Evolutionary conservation across 1,284 basidiomycete genomes (phyloP), one percentile per base, ranked within the genome.

Genomic region (Ustilago xerochloae): DNA sequence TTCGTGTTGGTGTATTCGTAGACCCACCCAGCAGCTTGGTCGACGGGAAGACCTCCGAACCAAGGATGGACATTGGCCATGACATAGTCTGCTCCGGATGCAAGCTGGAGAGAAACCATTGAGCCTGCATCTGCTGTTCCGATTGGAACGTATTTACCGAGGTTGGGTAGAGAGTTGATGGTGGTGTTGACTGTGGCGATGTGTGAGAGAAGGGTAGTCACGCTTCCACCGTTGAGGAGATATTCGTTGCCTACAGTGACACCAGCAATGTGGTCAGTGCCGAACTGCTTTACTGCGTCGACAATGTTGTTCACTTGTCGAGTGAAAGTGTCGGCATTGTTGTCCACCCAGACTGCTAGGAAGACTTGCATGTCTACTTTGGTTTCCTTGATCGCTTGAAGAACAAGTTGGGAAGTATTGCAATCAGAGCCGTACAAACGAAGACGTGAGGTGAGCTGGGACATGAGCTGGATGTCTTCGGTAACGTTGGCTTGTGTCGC

Each of bases 81-180:
- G 87, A 89, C 30, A 12, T 61, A 60, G 24, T 97, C 93, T 24
- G 92, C 87, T 1, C 88, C 88, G 20, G 84, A 79, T 1, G 93
- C 88, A 20, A 98, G 89, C 61, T 88, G 76, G 0, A 84, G 89
- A 77, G 92, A 94, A 87, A 96, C 46, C 71, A 74, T 78, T n/a
- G 59, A 62, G 26, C 95, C 95, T 9, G 95, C 96, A 79, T 99
- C 95, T 7, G 92, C 89, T 13, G 90, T 97, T 18, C 96, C 96
- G 30, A 98, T 89, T 0, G 90, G 89, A 51, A 94, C 86, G 7
- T 78, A 77, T 78, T 88, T 88, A 63, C 79, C 75, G 32, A 87
- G 74, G 5, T 38, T 50, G 5, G 78, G 83, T 13, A 77, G 48
- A 12, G 82, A 86, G 9, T 85, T 66, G 60, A 94, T 78, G 86